Conservation (phyloP, 768 basidiomycete species). For the Auricularia sp. region DNA sequence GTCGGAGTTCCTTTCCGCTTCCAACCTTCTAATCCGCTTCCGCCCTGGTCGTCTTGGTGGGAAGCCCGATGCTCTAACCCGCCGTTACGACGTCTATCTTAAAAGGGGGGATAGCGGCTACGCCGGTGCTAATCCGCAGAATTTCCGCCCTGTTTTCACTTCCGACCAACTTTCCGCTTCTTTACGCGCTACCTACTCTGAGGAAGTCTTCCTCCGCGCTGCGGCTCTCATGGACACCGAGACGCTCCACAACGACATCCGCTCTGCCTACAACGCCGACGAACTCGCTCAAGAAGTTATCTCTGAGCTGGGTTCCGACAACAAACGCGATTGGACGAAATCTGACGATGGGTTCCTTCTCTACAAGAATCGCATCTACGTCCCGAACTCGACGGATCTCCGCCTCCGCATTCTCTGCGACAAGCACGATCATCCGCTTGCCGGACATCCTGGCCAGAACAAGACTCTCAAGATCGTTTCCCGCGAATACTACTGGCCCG, state of each 20-base stretch:
- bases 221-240: slow-evolving; percentile 12
- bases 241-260: slow-evolving; percentile 11
- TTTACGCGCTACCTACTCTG: slow-evolving; percentile 9
- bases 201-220: slow-evolving; percentile 11
- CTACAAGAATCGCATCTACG: slow-evolving; percentile 18
- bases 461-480: slow-evolving; percentile 23
- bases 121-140: slow-evolving; percentile 15
- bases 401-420: slow-evolving; percentile 19
- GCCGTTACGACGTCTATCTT: slow-evolving; percentile 15
- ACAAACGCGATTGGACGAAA: background rate
- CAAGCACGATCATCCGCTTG: slow-evolving; percentile 26
- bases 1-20: slow-evolving; percentile 29
- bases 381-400: slow-evolving; percentile 21
- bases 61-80: slow-evolving; percentile 15
- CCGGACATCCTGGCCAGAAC: slow-evolving; percentile 32
- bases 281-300: background rate
- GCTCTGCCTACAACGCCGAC: background rate
- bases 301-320: background rate
- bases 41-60: slow-evolving; percentile 12
- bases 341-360: slow-evolving; percentile 12
- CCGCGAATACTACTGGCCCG: slow-evolving; percentile 33
- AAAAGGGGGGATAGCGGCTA: slow-evolving; percentile 17
- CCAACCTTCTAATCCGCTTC: slow-evolving; percentile 24
- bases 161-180: slow-evolving; percentile 13
- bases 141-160: slow-evolving; percentile 15